phyloP scores from a whole-genome alignment of 2,329 filamentous ascomycete genomes.

The Trichophyton verrucosum region DNA sequence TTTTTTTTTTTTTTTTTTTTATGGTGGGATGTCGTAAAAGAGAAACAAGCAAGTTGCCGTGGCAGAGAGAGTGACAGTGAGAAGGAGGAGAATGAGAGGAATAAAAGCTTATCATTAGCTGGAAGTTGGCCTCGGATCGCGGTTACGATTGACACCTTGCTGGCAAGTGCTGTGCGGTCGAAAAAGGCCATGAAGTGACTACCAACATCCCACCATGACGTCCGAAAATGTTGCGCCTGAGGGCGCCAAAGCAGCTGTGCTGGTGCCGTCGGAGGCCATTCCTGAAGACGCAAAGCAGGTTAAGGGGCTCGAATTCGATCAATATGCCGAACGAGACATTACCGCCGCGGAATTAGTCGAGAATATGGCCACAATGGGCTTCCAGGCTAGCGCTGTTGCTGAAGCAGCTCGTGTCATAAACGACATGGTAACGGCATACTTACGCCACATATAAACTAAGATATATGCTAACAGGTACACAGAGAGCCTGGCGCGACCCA shows the following conservation, averaged over 20 bases:
- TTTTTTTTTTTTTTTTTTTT: too few species aligned
- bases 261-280: conserved; percentile 72
- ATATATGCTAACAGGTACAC: conserved; percentile 5
- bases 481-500: conserved; percentile 69
- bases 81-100: too few species aligned
- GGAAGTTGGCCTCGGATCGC: too few species aligned
- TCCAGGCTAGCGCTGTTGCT: conserved; percentile 66
- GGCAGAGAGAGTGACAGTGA: too few species aligned
- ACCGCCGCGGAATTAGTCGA: conserved; percentile 74
- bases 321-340: conserved; percentile 55
- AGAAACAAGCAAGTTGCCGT: too few species aligned
- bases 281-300: conserved; percentile 69
- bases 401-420: conserved; percentile 89
- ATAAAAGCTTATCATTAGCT: too few species aligned
- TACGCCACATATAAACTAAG: conserved; percentile 4
- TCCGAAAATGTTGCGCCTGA: conserved; percentile 32
- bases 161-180: neutral
- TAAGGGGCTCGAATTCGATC: conserved; percentile 84
- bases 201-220: conserved; percentile 11
- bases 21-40: too few species aligned
- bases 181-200: neutral
- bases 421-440: conserved; percentile 57
- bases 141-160: neutral
- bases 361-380: conserved; percentile 76
- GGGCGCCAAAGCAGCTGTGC: conserved; percentile 63